Base-by-base conservation (phyloP, 164 flowering plant species). In the Annona squamosa region DNA sequence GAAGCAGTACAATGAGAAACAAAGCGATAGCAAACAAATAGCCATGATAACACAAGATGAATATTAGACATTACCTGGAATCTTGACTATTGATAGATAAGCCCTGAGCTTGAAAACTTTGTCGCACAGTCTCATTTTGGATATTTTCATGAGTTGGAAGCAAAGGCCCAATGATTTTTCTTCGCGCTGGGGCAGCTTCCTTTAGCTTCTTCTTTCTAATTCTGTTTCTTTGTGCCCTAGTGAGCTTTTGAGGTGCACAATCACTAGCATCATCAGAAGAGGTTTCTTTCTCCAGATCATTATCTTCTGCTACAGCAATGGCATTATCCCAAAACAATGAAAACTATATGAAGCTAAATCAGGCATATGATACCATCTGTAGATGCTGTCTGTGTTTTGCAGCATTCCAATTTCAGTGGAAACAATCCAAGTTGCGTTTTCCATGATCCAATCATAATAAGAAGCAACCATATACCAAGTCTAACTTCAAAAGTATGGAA, bases 221-320 rank as follows among this genome's bases (percentile, higher is more conserved):
- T 69, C 88, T 80, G 82, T 89, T 89, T 77, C 89, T 79, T 75
- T 89, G 90, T 7, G 89, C 86, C 73, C 91, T 85, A 1, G 83
- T 84, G 56, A 85, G 82, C 82, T 82, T 87, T 73, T 74, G n/a
- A 41, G 68, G 12, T 66, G 66, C 80, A 42, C 45, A 6, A 19
- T 73, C 80, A 59, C n/a, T 75, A 2, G 46, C 78, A 46, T 65
- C 82, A 65, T 69, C 69, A 5, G 80, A 18, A 10, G 82, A 71
- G 46, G 77, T 67, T 19, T 67, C 63, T 44, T 72, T 76, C 26
- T 63, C 77, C 37, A 48, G 70, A 63, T 75, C 80, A 4, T 76
- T 85, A 65, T 16, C 70, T 52, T 72, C 80, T 68, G 71, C 46
- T 63, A 18, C 16, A 52, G 65, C 42, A 46, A 12, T 2, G 43